These are phyloP conservation scores for Cornus controversa DNA, from an alignment of 148 eudicot species.

Conservation along the genomic window DNA sequence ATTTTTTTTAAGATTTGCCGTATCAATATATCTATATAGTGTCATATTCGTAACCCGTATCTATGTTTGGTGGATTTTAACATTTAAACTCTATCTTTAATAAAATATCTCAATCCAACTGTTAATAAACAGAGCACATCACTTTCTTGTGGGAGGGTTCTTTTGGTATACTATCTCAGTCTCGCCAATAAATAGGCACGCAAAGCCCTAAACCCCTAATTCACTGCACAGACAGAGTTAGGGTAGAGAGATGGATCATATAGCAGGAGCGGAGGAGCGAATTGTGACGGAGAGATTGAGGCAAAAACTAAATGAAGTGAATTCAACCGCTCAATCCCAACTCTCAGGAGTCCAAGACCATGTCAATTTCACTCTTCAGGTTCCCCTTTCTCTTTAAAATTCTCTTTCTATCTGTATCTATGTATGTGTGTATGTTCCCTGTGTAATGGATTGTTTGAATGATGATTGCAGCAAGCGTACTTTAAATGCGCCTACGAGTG, in stretches of 20 bases:
- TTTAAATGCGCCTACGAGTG: constrained; percentile 88
- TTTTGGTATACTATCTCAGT: no score
- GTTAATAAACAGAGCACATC: no score
- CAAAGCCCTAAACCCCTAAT: no score
- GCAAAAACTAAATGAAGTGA: constrained; percentile 72
- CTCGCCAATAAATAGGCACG: no score
- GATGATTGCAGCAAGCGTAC: constrained; percentile 60
- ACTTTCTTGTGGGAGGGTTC: no score
- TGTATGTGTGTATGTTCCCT: not conserved
- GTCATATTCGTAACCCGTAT: no score
- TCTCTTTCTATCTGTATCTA: not conserved
- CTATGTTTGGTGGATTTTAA: no score
- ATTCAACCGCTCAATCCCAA: constrained; percentile 63
- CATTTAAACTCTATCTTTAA: no score
- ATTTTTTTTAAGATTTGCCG: no score
- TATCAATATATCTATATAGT: no score
- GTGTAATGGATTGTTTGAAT: constrained; percentile 5
- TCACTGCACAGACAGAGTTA: not conserved
- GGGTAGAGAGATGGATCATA: constrained; percentile 43
- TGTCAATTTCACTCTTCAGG: constrained; percentile 95
- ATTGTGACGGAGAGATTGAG: constrained; percentile 70
- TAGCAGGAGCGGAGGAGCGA: constrained; percentile 69
- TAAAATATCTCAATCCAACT: no score
- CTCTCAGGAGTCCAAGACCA: constrained; percentile 81
- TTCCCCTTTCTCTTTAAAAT: no score